Evolutionary conservation across 371 early-diverging fungal genomes (phyloP), one percentile per base, ranked within the genome.

Genomic region (Furculomyces boomerangus): DNA sequence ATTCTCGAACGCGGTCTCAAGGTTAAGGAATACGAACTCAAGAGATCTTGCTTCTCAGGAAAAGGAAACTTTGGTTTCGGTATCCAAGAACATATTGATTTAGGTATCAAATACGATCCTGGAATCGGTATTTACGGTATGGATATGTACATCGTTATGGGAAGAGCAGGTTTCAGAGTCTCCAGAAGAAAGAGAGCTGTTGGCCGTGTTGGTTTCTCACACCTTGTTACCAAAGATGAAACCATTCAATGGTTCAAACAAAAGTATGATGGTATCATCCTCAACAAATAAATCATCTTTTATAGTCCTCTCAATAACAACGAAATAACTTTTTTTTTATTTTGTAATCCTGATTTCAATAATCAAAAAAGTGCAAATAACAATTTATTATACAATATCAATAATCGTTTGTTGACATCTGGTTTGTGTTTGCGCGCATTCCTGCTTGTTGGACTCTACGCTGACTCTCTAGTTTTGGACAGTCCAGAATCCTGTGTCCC

Each of bases 1-100:
- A 93, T 99, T 71, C 80, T 99, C 44, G 94, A 97, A 79, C 91
- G 94, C 68, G 99, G 97, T 59, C 76, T 99, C 60, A 98, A 95
- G 87, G 98, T 99, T 67, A 97, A 96, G 87, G 99, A 99, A 78
- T 99, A 91, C 82, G 99, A 99, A 79, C 80, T 99, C 50, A 79
- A 78, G 69, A 74, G 76, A 55, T 71, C 78, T 70, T 97, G 97
- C 89, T 99, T 99, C 81, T 93, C 94, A 28, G 82, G 71, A 50
- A 97, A 90, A 60, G 99, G 99, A 59, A 96, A 96, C 87, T 99
- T 99, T 70, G 99, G 99, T 64, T 99, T 99, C 81, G 99, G 99
- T 88, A 90, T 99, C 79, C 86, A 95, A 68, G 99, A 99, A 80
- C 99, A 99, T 82, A 99, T 99, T 62, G 99, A 99, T 78, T 80